phyloP scores from a whole-genome alignment of 768 basidiomycete genomes.

The Macrolepiota fuliginosa region DNA sequence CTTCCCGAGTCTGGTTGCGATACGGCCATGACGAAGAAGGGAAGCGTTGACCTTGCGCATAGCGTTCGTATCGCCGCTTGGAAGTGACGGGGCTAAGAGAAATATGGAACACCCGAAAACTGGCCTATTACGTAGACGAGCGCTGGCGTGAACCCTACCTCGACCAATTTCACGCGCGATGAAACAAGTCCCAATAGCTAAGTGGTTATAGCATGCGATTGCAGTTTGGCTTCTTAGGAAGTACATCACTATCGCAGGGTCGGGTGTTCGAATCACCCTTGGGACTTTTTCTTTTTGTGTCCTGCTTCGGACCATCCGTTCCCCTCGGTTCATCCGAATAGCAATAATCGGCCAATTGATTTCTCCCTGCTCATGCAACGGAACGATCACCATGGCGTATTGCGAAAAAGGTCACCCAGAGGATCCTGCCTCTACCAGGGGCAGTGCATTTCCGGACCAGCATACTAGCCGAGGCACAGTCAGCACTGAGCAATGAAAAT shows the following conservation, averaged over 20 bases:
- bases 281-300: slow-evolving; percentile 9
- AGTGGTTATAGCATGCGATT: slow-evolving; percentile 20
- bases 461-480: not conserved
- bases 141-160: not conserved
- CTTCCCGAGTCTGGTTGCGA: slow-evolving; percentile 2
- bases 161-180: not conserved
- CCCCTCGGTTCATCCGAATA: too few relatives aligned
- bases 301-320: not conserved
- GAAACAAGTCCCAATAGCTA: slow-evolving; percentile 15
- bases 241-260: slow-evolving; percentile 14
- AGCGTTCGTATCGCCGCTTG: slow-evolving; percentile 11
- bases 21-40: slow-evolving; percentile 31
- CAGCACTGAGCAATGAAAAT: not conserved
- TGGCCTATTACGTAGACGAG: not conserved
- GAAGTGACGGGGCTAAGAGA: not conserved
- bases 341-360: too few relatives aligned
- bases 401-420: not conserved
- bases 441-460: not conserved
- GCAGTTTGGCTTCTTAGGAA: not conserved
- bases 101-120: not conserved
- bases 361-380: not conserved
- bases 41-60: slow-evolving; percentile 41
- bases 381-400: not conserved
- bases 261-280: slow-evolving; percentile 21
- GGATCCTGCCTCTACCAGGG: not conserved